Conservation (phyloP, 495 filamentous ascomycete species). For the Penicillium simplicissimum region DNA sequence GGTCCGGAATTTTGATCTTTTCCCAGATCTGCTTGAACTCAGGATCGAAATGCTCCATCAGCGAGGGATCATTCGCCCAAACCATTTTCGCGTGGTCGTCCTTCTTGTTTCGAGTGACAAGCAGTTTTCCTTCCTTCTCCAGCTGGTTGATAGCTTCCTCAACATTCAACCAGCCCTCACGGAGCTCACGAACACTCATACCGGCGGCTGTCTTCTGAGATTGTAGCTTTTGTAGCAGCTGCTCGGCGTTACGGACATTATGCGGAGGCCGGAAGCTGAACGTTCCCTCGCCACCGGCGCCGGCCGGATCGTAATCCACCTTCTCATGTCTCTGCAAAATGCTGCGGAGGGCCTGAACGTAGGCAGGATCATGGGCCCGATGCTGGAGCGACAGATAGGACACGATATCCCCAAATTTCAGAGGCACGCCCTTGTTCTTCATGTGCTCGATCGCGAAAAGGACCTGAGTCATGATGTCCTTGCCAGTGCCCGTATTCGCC, state of each 20-base stretch:
- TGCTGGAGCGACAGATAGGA: slow-evolving; percentile 71
- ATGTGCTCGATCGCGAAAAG: slow-evolving; percentile 81
- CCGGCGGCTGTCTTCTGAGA: slow-evolving; percentile 77
- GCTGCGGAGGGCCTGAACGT: slow-evolving; percentile 45
- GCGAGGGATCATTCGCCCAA: slow-evolving; percentile 81
- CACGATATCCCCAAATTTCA: slow-evolving; percentile 71
- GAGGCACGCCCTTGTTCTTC: slow-evolving; percentile 70
- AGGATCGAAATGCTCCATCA: slow-evolving; percentile 72
- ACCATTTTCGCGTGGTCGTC: slow-evolving; percentile 82
- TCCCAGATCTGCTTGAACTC: slow-evolving; percentile 85
- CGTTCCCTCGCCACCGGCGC: slow-evolving; percentile 60
- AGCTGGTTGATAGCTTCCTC: slow-evolving; percentile 73
- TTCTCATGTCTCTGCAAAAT: slow-evolving; percentile 59
- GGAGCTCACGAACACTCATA: slow-evolving; percentile 80
- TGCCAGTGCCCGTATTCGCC: slow-evolving; percentile 71
- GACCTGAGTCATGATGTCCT: slow-evolving; percentile 80
- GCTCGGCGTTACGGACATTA: slow-evolving; percentile 70
- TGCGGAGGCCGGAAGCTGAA: slow-evolving; percentile 78
- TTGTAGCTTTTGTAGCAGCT: slow-evolving; percentile 78
- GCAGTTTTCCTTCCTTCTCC: slow-evolving; percentile 73
- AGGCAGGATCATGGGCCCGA: slow-evolving; percentile 45
- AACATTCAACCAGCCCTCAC: slow-evolving; percentile 90
- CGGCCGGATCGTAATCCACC: slow-evolving; percentile 67
- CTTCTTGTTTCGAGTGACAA: slow-evolving; percentile 90
- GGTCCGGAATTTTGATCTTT: slow-evolving; percentile 72